Base-by-base conservation (phyloP, 352 stramenopile species). In the Phytophthora cryptogea region DNA sequence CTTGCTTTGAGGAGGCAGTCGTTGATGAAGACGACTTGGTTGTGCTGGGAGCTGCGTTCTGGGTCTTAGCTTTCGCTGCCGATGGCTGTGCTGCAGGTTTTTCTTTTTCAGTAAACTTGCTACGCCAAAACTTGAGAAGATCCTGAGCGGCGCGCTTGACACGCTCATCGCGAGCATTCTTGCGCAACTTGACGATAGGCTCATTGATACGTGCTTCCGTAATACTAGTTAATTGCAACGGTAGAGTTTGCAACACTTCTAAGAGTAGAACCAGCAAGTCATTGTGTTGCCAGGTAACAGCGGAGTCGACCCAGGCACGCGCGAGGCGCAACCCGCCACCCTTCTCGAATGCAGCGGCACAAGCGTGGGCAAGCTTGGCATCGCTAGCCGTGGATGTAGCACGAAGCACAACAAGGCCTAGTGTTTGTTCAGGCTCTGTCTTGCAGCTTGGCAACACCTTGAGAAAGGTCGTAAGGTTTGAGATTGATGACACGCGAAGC, bases 151-250 rank as follows among this genome's bases (percentile, higher is more conserved):
- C 72, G 11, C 83, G 82, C 47, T 88, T 88, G 36, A 95, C 83
- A 16, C 84, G 80, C 48, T 95, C 86, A 64, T 93, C 81, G 20
- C 77, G 72, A 41, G 83, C 81, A 31, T 71, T 83, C 52, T 95
- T 95, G 62, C 82, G 80, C 35, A 95, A 74, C 70, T 91, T 83
- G 50, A 95, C 86, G 70, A 95, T 92, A 39, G 86, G 86, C 63
- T 95, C 83, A 76, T 95, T 95, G 63, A 95, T 95, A 49, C 74
- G 74, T 58, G 86, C 86, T 68, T 93, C 83, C 42, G 86, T 95
- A 70, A 95, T 95, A 72, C 83, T 92, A 68, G 71, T 78, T 67
- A 95, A 83, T 74, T 91, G 80, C 51, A 95, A 72, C 42, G 86
- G 83, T 61, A 95, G 65, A 27, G 75, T 76, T 67, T 93, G 88